Conservation (phyloP, 441 rosid species). For the Omphalea diandra region DNA sequence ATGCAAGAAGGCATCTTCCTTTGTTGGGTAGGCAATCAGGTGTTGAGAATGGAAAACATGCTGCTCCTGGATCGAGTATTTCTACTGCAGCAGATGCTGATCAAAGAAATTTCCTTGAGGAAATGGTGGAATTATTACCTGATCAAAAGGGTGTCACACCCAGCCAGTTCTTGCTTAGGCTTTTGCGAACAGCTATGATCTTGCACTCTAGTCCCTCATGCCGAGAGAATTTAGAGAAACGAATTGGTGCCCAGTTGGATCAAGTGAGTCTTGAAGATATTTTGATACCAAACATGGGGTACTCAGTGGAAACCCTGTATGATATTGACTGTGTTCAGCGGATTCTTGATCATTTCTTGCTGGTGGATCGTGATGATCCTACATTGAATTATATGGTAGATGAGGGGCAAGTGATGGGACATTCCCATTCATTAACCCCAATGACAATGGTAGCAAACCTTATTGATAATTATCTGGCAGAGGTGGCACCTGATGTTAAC, state of each 20-base stretch:
- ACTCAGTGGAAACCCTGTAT: slow-evolving; percentile 75
- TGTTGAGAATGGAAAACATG: slow-evolving; percentile 33
- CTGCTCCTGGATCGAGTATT: slow-evolving; percentile 31
- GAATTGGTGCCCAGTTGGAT: slow-evolving; percentile 68
- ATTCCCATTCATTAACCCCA: slow-evolving; percentile 52
- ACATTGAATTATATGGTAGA: slow-evolving; percentile 33
- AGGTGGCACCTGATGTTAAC: slow-evolving; percentile 92
- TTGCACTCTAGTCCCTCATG: slow-evolving; percentile 53
- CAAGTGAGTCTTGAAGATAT: slow-evolving; percentile 81
- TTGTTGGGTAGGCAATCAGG: slow-evolving; percentile 55
- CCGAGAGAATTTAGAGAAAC: slow-evolving; percentile 67
- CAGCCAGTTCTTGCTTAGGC: slow-evolving; percentile 74
- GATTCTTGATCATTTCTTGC: slow-evolving; percentile 80
- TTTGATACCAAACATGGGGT: slow-evolving; percentile 75
- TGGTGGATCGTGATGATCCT: slow-evolving; percentile 37
- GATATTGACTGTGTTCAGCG: slow-evolving; percentile 82
- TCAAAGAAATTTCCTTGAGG: slow-evolving; percentile 73
- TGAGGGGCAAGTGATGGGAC: slow-evolving; percentile 50
- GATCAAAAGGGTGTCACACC: slow-evolving; percentile 50
- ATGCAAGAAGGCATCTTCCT: slow-evolving; percentile 71
- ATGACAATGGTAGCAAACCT: slow-evolving; percentile 71
- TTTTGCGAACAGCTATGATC: slow-evolving; percentile 75
- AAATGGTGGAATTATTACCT: slow-evolving; percentile 68
- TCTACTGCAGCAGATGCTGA: slow-evolving; percentile 38
- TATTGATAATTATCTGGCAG: slow-evolving; percentile 78